Evolutionary conservation across 2,329 filamentous ascomycete species (phyloP), one percentile per base, ranked within the genome.

Genomic region (Xylaria sp.): DNA sequence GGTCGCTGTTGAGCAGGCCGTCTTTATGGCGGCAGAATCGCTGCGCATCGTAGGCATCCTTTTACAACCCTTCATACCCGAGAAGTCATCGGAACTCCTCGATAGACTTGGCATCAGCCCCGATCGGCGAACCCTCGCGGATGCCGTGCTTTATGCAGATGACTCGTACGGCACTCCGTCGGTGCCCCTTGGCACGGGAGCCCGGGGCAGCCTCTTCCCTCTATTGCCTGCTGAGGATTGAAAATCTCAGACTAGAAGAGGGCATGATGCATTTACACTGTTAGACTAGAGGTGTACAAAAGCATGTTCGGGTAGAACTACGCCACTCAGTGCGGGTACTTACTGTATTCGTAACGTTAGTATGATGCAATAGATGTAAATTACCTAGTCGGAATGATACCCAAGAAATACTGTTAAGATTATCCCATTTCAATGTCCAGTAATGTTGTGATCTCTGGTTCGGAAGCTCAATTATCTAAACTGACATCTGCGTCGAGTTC

Each of bases 61-160:
- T 56, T 83, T 99, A 53, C 94, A 97, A 79, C 94, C 96, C 1
- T 93, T 94, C 76, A 97, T 99, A 87, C 96, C 96, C 0, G 84
- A 83, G 48, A 97, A 97, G 79, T 87, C 93, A 56, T 80, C 81
- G 11, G 82, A 88, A 72, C 80, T 97, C 38, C 86, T 99, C 0
- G 91, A 97, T 77, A 87, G 91, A 75, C 83, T 99, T 9, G 91
- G 92, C 1, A 94, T 99, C 4, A 81, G 83, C 3, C 78, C 83
- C 9, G 84, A 87, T 10, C 87, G 86, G 61, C 86, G 95, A 65
- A 86, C 83, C 0, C 87, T 93, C 68, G 82, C 86, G 20, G 86
- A 89, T 77, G 91, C 93, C 5, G 77, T 73, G 31, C 81, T 90
- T 33, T 89, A 89, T 1, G 84, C 81, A 9, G 96, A 98, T 80